Evolutionary conservation across 1,284 basidiomycete genomes (phyloP).

Genomic region (Boletus semigastroideus): DNA sequence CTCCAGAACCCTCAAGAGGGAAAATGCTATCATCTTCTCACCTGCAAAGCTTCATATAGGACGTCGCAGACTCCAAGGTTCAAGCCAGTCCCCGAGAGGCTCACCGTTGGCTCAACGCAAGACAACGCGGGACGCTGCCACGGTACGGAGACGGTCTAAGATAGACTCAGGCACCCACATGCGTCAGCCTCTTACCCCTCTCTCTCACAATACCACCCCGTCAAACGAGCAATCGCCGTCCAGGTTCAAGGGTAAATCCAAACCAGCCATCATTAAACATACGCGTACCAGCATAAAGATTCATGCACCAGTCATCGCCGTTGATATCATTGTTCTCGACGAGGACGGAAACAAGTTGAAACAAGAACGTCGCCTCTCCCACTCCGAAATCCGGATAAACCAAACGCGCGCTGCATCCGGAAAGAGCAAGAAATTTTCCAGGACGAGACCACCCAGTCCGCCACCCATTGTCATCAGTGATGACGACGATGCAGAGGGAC

Average conservation of each 20-base stretch:
- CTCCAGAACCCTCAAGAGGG: slow-evolving; percentile 16
- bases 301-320: slow-evolving; percentile 49
- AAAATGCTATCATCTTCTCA: slow-evolving; percentile 28
- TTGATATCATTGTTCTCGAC: slow-evolving; percentile 69
- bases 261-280: slow-evolving; percentile 26
- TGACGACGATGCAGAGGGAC: slow-evolving; percentile 26
- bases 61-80: slow-evolving; percentile 13
- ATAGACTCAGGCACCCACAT: slow-evolving; percentile 8
- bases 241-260: slow-evolving; percentile 29
- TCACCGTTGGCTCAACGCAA: slow-evolving; percentile 19
- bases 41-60: slow-evolving; percentile 18
- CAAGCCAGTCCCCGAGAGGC: slow-evolving; percentile 15
- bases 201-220: slow-evolving; percentile 21
- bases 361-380: slow-evolving; percentile 53
- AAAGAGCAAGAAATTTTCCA: slow-evolving; percentile 8
- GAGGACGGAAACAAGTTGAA: slow-evolving; percentile 53
- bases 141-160: slow-evolving; percentile 16
- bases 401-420: slow-evolving; percentile 10
- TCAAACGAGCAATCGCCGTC: slow-evolving; percentile 4
- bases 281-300: slow-evolving; percentile 37
- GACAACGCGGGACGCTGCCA: slow-evolving; percentile 1
- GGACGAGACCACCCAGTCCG: slow-evolving; percentile 1
- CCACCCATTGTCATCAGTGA: slow-evolving; percentile 28
- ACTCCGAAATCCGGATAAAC: slow-evolving; percentile 35
- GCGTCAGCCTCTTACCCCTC: slow-evolving; percentile 34